Evolutionary conservation across 78 protist species (phyloP), one percentile per base, ranked within the genome.

Genomic region (Parvularia atlantis): DNA sequence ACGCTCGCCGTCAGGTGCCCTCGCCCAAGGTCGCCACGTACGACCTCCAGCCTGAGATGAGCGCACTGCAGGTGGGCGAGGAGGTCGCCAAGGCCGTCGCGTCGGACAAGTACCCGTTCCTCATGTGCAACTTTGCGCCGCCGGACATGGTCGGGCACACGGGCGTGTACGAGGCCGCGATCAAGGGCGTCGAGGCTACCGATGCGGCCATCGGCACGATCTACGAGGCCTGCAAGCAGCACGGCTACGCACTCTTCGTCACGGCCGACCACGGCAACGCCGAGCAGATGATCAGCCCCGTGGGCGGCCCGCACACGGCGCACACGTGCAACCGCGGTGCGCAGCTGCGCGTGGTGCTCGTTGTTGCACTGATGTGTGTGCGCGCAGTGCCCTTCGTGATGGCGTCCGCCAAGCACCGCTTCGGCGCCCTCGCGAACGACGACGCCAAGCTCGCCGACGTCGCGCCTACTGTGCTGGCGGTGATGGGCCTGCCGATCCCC

Each of bases 71-170:
- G 14, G 75, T 69, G 41, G 66, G 43, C 19, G 43, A 52, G 24
- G 37, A 30, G 44, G 30, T 58, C 36, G 54, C 22, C 24, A 19
- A 0, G 6, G 75, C 22, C 33, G 2, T 69, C 26, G 33, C 6
- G 26, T 5, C 46, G 5, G 64, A 66, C 58, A 31, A 56, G 33
- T 46, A 69, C 43, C 26, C 50, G 13, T 58, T 72, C 41, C 24
- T 72, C n/a, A n/a, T 72, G 36, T 72, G 77, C 77, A 72, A 72
- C 69, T 36, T 72, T 20, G 77, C 77, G 10, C 69, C 77, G 6
- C 77, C 77, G 19, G 77, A 72, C 65, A 72, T 72, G 77, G 76
- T 71, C 6, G 68, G 76, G 33, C 76, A 60, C 68, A 58, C 76
- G 7, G 75, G 66, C n/a, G 39, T 44, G 67, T 68, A 16, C 17